Conservation (phyloP, 306 rosid species). For the Styphnolobium japonicum region DNA sequence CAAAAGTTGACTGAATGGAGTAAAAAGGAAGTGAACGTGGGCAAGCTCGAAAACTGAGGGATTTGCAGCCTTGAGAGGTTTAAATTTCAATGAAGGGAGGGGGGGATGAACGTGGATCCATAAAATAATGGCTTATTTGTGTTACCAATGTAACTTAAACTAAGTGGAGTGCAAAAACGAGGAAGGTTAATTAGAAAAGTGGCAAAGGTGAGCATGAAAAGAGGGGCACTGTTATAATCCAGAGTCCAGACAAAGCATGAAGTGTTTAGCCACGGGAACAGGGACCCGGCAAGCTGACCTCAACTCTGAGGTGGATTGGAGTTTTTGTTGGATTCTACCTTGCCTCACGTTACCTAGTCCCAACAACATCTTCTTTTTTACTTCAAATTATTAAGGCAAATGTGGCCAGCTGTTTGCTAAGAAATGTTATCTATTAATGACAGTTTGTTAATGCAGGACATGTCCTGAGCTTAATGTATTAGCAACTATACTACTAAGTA, state of each 20-base stretch:
- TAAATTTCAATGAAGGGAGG: constrained; percentile 46
- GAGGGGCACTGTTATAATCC: constrained; percentile 48
- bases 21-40: constrained; percentile 67
- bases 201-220: constrained; percentile 69
- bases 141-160: constrained; percentile 31
- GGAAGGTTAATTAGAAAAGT: constrained; percentile 42
- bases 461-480: not conserved
- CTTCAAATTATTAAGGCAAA: constrained; percentile 21
- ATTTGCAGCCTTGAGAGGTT: constrained; percentile 55
- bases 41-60: constrained; percentile 81
- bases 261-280: constrained; percentile 62
- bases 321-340: constrained; percentile 57
- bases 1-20: constrained; percentile 38
- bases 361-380: constrained; percentile 31
- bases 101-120: constrained; percentile 67
- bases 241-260: constrained; percentile 58
- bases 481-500: not conserved
- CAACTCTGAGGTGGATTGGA: constrained; percentile 54
- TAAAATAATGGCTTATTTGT: not conserved
- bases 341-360: constrained; percentile 19
- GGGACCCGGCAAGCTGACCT: constrained; percentile 69
- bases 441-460: constrained; percentile 15
- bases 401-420: constrained; percentile 44
- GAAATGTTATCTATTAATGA: constrained; percentile 3
- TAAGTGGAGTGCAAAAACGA: constrained; percentile 14